Conservation (phyloP, 306 rosid genomes). For the Prunus mume region DNA sequence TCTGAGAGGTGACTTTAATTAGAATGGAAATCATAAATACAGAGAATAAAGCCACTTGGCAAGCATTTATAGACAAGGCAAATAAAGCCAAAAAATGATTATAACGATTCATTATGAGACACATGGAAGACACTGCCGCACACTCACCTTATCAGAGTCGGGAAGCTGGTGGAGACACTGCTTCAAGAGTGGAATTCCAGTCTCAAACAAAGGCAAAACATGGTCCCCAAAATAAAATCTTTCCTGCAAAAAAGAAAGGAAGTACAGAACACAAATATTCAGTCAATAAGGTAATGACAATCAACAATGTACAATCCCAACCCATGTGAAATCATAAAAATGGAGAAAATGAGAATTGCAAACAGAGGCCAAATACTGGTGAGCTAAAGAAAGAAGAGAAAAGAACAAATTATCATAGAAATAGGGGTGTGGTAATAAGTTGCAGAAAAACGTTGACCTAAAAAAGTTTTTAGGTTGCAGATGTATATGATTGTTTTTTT, state of each 20-base stretch:
- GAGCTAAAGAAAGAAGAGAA: background rate
- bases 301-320: background rate
- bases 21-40: background rate
- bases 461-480: background rate
- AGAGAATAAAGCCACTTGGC: slow-evolving; percentile 10
- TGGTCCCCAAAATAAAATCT: slow-evolving; percentile 95
- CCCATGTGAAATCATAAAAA: background rate
- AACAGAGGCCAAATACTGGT: background rate
- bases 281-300: background rate
- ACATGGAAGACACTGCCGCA: background rate
- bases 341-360: background rate
- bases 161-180: slow-evolving; percentile 80
- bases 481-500: no score
- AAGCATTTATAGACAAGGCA: background rate
- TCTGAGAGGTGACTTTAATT: slow-evolving; percentile 42
- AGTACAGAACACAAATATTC: background rate
- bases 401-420: background rate
- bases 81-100: background rate
- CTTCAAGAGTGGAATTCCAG: slow-evolving; percentile 93
- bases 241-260: slow-evolving; percentile 53
- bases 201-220: slow-evolving; percentile 94
- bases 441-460: background rate
- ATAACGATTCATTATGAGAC: slow-evolving; percentile 6
- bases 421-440: background rate
- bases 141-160: slow-evolving; percentile 64